Evolutionary conservation across 495 filamentous ascomycete genomes (phyloP).

Genomic region (Aspergillus nidulans): DNA sequence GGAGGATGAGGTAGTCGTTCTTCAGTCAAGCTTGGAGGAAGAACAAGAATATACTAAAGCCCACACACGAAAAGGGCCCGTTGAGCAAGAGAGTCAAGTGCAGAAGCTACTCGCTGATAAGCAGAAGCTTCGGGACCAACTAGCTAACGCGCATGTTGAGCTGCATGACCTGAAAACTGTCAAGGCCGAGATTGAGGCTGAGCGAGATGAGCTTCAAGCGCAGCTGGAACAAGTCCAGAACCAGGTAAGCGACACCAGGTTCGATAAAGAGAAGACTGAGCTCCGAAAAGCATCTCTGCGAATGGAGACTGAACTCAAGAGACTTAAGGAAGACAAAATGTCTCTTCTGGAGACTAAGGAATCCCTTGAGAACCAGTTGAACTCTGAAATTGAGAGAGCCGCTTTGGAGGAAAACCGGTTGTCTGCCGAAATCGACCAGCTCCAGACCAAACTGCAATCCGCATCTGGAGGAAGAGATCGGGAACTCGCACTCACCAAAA

Average conservation of each 20-base stretch:
- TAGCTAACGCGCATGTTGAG: constrained; percentile 57
- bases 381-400: constrained; percentile 51
- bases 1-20: constrained; percentile 74
- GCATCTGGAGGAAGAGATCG: constrained; percentile 44
- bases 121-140: constrained; percentile 58
- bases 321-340: constrained; percentile 54
- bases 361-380: constrained; percentile 52
- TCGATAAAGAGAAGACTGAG: constrained; percentile 60
- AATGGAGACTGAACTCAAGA: constrained; percentile 55
- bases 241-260: constrained; percentile 48
- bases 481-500: constrained; percentile 46
- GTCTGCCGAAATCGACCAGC: constrained; percentile 52
- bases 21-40: constrained; percentile 71
- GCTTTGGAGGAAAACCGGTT: constrained; percentile 54
- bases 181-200: constrained; percentile 51
- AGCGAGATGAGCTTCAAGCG: constrained; percentile 60
- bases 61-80: constrained; percentile 42
- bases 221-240: constrained; percentile 49
- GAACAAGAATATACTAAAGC: constrained; percentile 62
- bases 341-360: constrained; percentile 45
- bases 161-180: constrained; percentile 52
- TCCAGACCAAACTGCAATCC: constrained; percentile 44
- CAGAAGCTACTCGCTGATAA: constrained; percentile 53
- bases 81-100: constrained; percentile 45
- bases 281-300: constrained; percentile 55